Evolutionary conservation across 129 eudicot species (phyloP).

Genomic region (Flaveria brownii): DNA sequence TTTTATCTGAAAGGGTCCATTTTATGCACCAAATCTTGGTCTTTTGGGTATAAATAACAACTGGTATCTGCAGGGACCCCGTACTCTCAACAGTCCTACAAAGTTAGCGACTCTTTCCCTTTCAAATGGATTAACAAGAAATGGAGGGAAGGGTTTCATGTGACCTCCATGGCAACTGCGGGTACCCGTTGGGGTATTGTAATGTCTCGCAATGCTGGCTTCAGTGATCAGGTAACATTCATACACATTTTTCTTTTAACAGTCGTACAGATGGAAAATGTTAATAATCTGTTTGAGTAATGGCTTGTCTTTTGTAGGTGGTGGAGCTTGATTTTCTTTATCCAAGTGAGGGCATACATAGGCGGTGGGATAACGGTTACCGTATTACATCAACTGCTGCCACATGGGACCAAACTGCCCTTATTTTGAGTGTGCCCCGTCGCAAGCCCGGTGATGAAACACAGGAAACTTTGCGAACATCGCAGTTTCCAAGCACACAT

Average conservation of each 20-base stretch:
- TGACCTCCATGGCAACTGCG: conserved; percentile 91
- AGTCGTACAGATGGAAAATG: background rate
- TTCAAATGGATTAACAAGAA: conserved; percentile 87
- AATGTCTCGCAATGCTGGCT: conserved; percentile 90
- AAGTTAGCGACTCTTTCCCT: conserved; percentile 87
- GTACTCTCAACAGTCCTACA: conserved; percentile 76
- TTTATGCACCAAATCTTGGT: background rate
- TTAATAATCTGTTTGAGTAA: background rate
- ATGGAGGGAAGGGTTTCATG: conserved; percentile 86
- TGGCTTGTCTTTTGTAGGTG: conserved; percentile 29
- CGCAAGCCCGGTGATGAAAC: conserved; percentile 76
- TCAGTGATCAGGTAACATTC: conserved; percentile 64
- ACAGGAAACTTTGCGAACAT: conserved; percentile 78
- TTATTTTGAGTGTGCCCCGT: conserved; percentile 68
- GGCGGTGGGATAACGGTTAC: conserved; percentile 75
- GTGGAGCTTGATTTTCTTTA: conserved; percentile 46
- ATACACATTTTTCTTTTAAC: background rate
- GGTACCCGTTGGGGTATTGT: conserved; percentile 85
- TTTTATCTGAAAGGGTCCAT: background rate
- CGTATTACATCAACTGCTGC: conserved; percentile 77
- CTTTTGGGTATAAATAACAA: background rate
- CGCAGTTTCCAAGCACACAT: conserved; percentile 84
- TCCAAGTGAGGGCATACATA: conserved; percentile 71
- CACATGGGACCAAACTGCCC: conserved; percentile 77
- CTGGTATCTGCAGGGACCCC: conserved; percentile 54